These are phyloP conservation scores for Coemansia sp. DNA, from an alignment of 192 early-diverging fungal genomes.

Conservation along the genomic window DNA sequence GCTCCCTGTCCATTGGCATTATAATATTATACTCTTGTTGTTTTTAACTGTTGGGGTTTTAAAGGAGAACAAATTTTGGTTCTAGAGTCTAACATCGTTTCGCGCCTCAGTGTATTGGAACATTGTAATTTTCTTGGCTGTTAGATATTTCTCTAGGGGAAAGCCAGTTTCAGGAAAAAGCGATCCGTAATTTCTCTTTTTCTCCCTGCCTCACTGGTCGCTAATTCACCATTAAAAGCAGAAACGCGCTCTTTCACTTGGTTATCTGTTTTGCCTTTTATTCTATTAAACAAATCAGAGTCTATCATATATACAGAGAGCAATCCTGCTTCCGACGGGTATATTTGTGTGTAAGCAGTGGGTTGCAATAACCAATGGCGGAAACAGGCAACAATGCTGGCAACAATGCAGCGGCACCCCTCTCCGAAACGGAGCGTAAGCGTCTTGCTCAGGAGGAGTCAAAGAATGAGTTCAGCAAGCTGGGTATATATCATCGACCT, in stretches of 20 bases:
- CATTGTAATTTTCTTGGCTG: neutral
- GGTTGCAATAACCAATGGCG: neutral
- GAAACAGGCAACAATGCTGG: neutral
- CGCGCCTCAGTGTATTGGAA: neutral
- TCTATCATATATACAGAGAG: neutral
- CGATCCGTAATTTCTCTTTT: neutral
- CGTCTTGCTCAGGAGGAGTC: slow-evolving; percentile 37
- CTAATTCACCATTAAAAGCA: neutral
- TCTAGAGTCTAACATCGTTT: neutral
- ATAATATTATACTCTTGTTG: too few species aligned
- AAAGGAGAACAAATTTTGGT: neutral
- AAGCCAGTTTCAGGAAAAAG: neutral
- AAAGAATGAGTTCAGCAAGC: slow-evolving; percentile 31
- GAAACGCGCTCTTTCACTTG: neutral
- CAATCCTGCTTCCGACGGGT: neutral
- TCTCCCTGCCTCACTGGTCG: neutral
- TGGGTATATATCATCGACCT: slow-evolving; percentile 37
- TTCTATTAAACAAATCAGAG: neutral
- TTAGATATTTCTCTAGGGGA: neutral
- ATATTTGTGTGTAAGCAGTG: neutral
- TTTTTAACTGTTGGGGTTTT: neutral
- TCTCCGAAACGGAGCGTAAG: slow-evolving; percentile 32
- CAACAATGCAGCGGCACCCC: slow-evolving; percentile 9
- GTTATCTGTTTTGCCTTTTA: neutral
- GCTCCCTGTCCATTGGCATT: too few species aligned